These are phyloP conservation scores for Metarhizium anisopliae DNA, from an alignment of 2,329 filamentous ascomycete genomes.

Conservation along the genomic window DNA sequence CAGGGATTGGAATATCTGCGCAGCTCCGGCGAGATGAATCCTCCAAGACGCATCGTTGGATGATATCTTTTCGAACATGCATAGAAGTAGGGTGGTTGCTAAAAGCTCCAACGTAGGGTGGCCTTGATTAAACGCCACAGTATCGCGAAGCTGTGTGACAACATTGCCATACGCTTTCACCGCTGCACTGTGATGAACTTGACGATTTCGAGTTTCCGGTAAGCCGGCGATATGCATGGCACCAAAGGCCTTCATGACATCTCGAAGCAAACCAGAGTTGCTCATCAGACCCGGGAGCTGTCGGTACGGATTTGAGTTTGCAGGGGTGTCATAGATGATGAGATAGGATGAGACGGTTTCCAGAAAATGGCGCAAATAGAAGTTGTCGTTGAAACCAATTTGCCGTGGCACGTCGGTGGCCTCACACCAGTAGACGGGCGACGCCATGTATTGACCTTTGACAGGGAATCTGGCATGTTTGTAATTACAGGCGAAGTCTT, in stretches of 20 bases:
- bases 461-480: no score
- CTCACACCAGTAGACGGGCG: no score
- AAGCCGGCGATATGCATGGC: slow-evolving; percentile 31
- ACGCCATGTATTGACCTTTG: no score
- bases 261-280: slow-evolving; percentile 29
- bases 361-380: slow-evolving; percentile 27
- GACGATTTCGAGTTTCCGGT: slow-evolving; percentile 19
- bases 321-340: slow-evolving; percentile 30
- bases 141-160: slow-evolving; percentile 15
- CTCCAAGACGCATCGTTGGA: slow-evolving; percentile 22
- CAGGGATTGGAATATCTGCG: slow-evolving; percentile 22
- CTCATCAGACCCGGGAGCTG: slow-evolving; percentile 32
- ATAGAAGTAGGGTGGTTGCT: no score
- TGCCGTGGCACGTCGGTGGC: no score
- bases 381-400: slow-evolving; percentile 10
- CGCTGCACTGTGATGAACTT: slow-evolving; percentile 25
- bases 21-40: slow-evolving; percentile 27
- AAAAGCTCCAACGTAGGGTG: no score
- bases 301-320: slow-evolving; percentile 30
- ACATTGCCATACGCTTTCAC: slow-evolving; percentile 28
- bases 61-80: no score
- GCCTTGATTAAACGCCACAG: slow-evolving; percentile 16
- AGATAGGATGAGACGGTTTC: slow-evolving; percentile 32
- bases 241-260: slow-evolving; percentile 28
- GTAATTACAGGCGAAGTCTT: no score